Evolutionary conservation across 2,329 filamentous ascomycete species (phyloP).

Genomic region (Eutypella sp.): DNA sequence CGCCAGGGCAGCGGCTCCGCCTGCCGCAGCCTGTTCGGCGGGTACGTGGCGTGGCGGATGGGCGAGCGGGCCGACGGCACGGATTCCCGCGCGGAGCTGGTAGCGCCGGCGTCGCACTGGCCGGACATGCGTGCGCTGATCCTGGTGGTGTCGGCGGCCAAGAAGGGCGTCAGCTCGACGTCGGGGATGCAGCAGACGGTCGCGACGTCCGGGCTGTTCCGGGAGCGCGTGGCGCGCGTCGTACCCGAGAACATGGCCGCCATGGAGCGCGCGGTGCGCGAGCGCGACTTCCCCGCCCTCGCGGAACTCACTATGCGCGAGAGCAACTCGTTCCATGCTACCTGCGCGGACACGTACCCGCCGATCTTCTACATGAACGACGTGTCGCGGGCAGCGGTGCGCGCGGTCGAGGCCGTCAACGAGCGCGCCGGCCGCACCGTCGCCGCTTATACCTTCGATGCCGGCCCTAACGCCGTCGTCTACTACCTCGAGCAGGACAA

Average conservation of each 20-base stretch:
- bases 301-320: constrained; percentile 93
- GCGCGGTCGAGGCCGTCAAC: constrained; percentile 87
- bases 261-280: constrained; percentile 78
- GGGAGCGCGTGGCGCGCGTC: constrained; percentile 65
- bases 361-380: constrained; percentile 99
- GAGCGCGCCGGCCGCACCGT: constrained; percentile 69
- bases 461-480: constrained; percentile 92
- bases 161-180: constrained; percentile 92
- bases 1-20: constrained; percentile 93
- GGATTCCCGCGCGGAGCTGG: constrained; percentile 83
- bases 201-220: constrained; percentile 82
- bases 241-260: constrained; percentile 78
- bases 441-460: constrained; percentile 95
- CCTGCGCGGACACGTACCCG: constrained; percentile 89
- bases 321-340: constrained; percentile 94
- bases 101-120: constrained; percentile 88
- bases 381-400: constrained; percentile 78
- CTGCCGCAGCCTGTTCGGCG: constrained; percentile 87
- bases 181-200: constrained; percentile 97
- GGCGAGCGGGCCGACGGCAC: constrained; percentile 71
- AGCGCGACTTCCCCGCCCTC: constrained; percentile 79
- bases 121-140: constrained; percentile 90
- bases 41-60: constrained; percentile 92
- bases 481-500: constrained; percentile 86
- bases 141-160: constrained; percentile 84